Conservation (phyloP, 805 yeast species). For the Metahyphopichia silvanorum region DNA sequence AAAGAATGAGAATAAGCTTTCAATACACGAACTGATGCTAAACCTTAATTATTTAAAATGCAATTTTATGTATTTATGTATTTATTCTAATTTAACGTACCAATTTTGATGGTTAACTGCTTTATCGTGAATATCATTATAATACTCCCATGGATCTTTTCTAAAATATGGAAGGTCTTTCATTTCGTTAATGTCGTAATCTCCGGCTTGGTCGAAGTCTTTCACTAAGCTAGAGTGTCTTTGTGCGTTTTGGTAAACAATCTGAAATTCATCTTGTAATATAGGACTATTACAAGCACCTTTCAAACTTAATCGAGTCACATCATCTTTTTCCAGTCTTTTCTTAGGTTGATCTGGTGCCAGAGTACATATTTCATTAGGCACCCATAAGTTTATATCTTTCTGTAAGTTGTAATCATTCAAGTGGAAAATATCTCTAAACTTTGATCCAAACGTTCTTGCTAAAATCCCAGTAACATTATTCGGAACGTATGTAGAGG, state of each 20-base stretch:
- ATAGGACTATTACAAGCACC: conserved; percentile 38
- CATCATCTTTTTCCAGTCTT: conserved; percentile 18
- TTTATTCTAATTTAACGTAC: conserved; percentile 12
- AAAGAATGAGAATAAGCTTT: too few relatives aligned
- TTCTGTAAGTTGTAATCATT: conserved; percentile 34
- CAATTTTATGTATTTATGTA: not conserved
- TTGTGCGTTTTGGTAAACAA: conserved; percentile 18
- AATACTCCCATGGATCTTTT: conserved; percentile 34
- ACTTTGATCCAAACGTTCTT: conserved; percentile 29
- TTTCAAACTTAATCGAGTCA: conserved; percentile 22
- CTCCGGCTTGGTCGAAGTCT: conserved; percentile 20
- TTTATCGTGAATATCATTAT: conserved; percentile 17
- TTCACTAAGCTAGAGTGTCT: conserved; percentile 20
- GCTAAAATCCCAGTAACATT: conserved; percentile 25
- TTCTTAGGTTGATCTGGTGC: conserved; percentile 20
- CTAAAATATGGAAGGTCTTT: conserved; percentile 38
- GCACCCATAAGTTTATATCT: conserved; percentile 46
- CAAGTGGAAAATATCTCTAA: conserved; percentile 23
- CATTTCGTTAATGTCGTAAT: conserved; percentile 18
- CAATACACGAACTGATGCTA: not conserved
- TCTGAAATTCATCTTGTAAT: conserved; percentile 36
- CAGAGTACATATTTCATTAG: conserved; percentile 34
- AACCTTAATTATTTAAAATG: too few relatives aligned
- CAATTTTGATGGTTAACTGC: conserved; percentile 14
- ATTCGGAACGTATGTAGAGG: conserved; percentile 32